phyloP scores from a whole-genome alignment of 202 grass and related monocot genomes.

The Elaeis oleifera region DNA sequence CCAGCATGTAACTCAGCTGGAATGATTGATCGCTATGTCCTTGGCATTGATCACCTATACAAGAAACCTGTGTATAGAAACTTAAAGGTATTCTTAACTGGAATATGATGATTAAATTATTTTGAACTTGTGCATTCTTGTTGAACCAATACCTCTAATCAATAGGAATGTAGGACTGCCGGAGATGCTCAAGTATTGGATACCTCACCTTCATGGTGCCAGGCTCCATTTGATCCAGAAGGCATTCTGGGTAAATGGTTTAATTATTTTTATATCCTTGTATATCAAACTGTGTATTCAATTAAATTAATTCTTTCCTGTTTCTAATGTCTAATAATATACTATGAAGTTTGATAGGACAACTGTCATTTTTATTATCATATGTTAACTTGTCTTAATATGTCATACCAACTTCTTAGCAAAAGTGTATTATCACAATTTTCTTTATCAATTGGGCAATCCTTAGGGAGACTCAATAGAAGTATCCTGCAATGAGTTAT shows the following conservation, averaged over 20 bases:
- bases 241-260: slow-evolving; percentile 50
- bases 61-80: slow-evolving; percentile 67
- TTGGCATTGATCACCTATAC: slow-evolving; percentile 86
- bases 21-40: slow-evolving; percentile 74
- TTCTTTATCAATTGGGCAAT: too few relatives aligned
- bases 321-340: too few relatives aligned
- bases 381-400: too few relatives aligned
- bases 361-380: too few relatives aligned
- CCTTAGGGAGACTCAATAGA: too few relatives aligned
- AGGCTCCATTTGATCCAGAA: slow-evolving; percentile 21
- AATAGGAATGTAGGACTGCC: slow-evolving; percentile 18
- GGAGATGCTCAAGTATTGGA: slow-evolving; percentile 5
- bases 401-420: too few relatives aligned
- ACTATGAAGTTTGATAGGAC: too few relatives aligned
- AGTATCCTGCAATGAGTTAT: too few relatives aligned
- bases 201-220: slow-evolving; percentile 42
- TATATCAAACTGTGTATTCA: slow-evolving; percentile 4
- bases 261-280: slow-evolving; percentile 6
- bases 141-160: neutral
- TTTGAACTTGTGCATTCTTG: slow-evolving; percentile 1
- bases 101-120: slow-evolving; percentile 6
- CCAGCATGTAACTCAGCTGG: slow-evolving; percentile 78
- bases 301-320: neutral
- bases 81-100: slow-evolving; percentile 43
- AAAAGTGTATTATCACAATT: too few relatives aligned